Conservation (phyloP, 108 stramenopile genomes). For the Nitzschia palea region DNA sequence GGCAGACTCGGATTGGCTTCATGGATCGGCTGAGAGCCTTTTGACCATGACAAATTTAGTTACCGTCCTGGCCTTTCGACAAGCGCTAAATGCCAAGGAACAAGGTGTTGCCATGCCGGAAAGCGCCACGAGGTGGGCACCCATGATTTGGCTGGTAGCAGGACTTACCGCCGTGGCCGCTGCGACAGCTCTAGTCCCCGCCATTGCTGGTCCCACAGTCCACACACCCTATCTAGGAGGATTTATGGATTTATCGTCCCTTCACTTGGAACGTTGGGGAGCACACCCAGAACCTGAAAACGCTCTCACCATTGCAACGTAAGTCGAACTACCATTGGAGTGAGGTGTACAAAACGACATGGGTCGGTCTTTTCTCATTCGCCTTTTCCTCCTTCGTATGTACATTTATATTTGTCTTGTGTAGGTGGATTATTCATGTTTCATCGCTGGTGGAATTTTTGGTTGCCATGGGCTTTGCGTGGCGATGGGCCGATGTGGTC, state of each 20-base stretch:
- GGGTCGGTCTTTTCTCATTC: no score
- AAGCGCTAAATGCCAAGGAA: slow-evolving; percentile 69
- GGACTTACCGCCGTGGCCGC: slow-evolving; percentile 55
- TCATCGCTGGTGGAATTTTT: slow-evolving; percentile 87
- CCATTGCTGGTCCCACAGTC: slow-evolving; percentile 47
- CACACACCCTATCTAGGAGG: slow-evolving; percentile 77
- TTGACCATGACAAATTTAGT: slow-evolving; percentile 90
- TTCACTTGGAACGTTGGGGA: slow-evolving; percentile 22
- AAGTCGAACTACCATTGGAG: no score
- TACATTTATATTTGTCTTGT: no score
- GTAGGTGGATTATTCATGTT: slow-evolving; percentile 86
- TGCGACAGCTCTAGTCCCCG: slow-evolving; percentile 68
- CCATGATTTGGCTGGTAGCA: slow-evolving; percentile 69
- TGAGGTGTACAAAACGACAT: no score
- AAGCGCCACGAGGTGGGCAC: slow-evolving; percentile 55
- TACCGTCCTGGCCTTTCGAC: slow-evolving; percentile 82
- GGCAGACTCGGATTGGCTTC: slow-evolving; percentile 93
- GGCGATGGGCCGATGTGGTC: slow-evolving; percentile 75
- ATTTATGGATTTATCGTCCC: slow-evolving; percentile 74
- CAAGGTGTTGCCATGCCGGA: slow-evolving; percentile 42
- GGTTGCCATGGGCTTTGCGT: slow-evolving; percentile 89
- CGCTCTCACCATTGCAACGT: slow-evolving; percentile 53
- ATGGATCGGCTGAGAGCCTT: slow-evolving; percentile 88
- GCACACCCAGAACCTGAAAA: slow-evolving; percentile 63
- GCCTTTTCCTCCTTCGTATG: no score